These are phyloP conservation scores for Saturnispora serradocipensis DNA, from an alignment of 805 yeast species.

Conservation along the genomic window DNA sequence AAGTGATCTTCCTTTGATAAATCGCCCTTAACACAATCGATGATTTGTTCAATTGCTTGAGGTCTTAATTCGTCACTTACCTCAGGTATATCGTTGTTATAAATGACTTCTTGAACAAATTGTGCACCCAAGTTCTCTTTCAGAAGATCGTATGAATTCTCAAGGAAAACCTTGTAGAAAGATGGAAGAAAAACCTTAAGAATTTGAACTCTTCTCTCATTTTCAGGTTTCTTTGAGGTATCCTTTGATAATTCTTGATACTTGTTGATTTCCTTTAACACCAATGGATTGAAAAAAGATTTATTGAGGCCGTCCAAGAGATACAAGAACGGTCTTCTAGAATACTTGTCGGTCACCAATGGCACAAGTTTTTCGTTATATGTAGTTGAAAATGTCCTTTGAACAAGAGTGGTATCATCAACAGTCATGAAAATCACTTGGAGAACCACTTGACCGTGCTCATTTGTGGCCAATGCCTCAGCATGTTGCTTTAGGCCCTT, in stretches of 20 bases:
- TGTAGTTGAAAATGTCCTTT: slow-evolving; percentile 62
- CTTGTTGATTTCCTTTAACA: slow-evolving; percentile 47
- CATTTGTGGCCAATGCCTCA: slow-evolving; percentile 69
- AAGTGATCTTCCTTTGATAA: slow-evolving; percentile 58
- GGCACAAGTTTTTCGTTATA: slow-evolving; percentile 43
- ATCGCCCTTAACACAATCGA: slow-evolving; percentile 57
- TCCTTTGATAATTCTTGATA: slow-evolving; percentile 53
- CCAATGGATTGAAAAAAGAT: slow-evolving; percentile 67
- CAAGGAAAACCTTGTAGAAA: slow-evolving; percentile 46
- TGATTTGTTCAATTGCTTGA: slow-evolving; percentile 46
- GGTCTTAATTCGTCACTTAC: slow-evolving; percentile 24
- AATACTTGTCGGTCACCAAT: slow-evolving; percentile 60
- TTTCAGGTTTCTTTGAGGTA: slow-evolving; percentile 82
- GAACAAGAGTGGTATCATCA: slow-evolving; percentile 83
- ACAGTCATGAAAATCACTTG: slow-evolving; percentile 74
- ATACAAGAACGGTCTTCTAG: slow-evolving; percentile 83
- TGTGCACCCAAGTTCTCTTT: slow-evolving; percentile 77
- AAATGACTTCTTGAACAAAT: slow-evolving; percentile 64
- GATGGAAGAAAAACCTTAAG: slow-evolving; percentile 55
- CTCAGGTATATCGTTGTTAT: slow-evolving; percentile 35
- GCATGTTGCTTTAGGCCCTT: slow-evolving; percentile 69
- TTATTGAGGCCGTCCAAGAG: slow-evolving; percentile 71
- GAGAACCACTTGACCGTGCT: slow-evolving; percentile 76
- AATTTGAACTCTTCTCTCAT: slow-evolving; percentile 64
- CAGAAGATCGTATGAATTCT: slow-evolving; percentile 43